Conservation (phyloP, 805 yeast genomes). For the Pichia heedii region DNA sequence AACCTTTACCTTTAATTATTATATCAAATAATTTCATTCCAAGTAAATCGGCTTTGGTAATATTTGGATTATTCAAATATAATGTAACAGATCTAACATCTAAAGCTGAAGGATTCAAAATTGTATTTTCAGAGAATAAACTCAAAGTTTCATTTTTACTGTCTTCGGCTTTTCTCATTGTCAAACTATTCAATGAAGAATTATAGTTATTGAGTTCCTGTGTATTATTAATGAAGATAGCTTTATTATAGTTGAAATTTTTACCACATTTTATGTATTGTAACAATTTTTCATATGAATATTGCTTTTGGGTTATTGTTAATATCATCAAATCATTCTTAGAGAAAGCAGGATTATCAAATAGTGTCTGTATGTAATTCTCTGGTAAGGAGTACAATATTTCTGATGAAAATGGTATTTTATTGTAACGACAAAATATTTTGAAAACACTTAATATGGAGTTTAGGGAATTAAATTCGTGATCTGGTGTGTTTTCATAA, state of each 20-base stretch:
- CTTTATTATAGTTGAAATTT: conserved; percentile 10
- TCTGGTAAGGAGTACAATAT: conserved; percentile 24
- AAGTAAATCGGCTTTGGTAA: conserved; percentile 14
- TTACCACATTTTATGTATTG: conserved; percentile 12
- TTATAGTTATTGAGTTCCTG: conserved; percentile 9
- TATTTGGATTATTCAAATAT: conserved; percentile 12
- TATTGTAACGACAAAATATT: conserved; percentile 24
- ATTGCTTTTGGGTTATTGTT: conserved; percentile 19
- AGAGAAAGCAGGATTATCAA: conserved; percentile 15
- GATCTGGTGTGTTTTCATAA: conserved; percentile 11
- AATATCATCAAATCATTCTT: conserved; percentile 18
- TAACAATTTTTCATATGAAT: conserved; percentile 6
- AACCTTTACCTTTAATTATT: conserved; percentile 17
- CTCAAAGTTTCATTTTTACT: background rate
- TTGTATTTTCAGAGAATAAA: conserved; percentile 19
- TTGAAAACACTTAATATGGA: conserved; percentile 27
- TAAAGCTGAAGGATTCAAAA: conserved; percentile 22
- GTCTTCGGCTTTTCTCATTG: background rate
- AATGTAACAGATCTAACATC: conserved; percentile 19
- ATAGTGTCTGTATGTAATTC: conserved; percentile 17
- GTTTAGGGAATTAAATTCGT: conserved; percentile 28
- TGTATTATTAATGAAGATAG: conserved; percentile 23
- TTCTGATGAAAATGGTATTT: conserved; percentile 25
- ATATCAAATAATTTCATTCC: conserved; percentile 19
- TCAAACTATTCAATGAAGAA: background rate